A percentile compares a stretch with the other conserved stretches of the same genome.
Conservation (phyloP, 2,329 filamentous ascomycete species). For the Colletotrichum brevisporum region DNA sequence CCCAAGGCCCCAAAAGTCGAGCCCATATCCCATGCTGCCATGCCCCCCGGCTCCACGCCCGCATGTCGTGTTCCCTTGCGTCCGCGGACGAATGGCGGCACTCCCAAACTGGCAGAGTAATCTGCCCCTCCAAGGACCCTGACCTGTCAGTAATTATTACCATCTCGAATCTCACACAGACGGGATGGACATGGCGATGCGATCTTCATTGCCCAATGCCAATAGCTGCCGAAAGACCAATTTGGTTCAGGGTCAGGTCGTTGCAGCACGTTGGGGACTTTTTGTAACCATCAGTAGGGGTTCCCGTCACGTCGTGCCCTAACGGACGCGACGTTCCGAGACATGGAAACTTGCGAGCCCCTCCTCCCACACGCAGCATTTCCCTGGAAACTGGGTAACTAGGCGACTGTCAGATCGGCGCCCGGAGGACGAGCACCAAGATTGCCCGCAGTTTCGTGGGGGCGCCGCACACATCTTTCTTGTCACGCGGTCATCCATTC, state of each 20-base stretch:
- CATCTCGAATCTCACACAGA: slow-evolving; percentile 17
- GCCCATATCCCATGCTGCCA: slow-evolving; percentile 5
- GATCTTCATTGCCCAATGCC: slow-evolving; percentile 25
- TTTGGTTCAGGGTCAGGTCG: slow-evolving; percentile 7
- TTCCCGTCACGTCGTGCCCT: slow-evolving; percentile 13
- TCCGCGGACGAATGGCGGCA: slow-evolving; percentile 35
- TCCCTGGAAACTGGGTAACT: not conserved
- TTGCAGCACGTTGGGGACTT: not conserved
- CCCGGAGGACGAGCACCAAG: slow-evolving; percentile 5
- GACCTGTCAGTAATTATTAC: slow-evolving; percentile 24
- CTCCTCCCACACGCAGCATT: slow-evolving; percentile 15
- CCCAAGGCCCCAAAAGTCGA: slow-evolving; percentile 1
- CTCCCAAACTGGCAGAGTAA: slow-evolving; percentile 32
- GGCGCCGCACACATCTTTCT: slow-evolving; percentile 13
- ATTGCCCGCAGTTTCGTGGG: slow-evolving; percentile 25
- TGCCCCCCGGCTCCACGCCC: slow-evolving; percentile 6
- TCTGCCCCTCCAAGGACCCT: slow-evolving; percentile 38
- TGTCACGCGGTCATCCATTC: slow-evolving; percentile 33
- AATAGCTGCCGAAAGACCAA: slow-evolving; percentile 8
- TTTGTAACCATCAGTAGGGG: not conserved
- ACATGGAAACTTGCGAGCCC: slow-evolving; percentile 17
- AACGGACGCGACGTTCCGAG: slow-evolving; percentile 33
- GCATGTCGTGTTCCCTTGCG: slow-evolving; percentile 34
- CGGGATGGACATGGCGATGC: slow-evolving; percentile 29
- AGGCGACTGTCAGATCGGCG: slow-evolving; percentile 6